These are phyloP conservation scores for Rutstroemia sydowiana DNA, from an alignment of 2,329 filamentous ascomycete species.

Conservation along the genomic window DNA sequence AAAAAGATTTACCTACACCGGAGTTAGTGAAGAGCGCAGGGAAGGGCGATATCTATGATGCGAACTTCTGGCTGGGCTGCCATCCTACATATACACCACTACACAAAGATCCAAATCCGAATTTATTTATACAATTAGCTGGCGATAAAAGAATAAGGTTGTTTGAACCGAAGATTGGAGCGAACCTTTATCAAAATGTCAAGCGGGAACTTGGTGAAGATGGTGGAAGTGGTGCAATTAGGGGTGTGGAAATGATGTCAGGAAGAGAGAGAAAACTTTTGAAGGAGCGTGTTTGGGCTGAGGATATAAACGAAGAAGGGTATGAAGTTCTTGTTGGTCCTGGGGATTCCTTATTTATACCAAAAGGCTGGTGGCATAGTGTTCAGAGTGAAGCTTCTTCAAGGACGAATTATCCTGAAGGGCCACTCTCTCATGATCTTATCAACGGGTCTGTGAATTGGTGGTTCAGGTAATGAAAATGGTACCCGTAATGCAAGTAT, in stretches of 20 bases:
- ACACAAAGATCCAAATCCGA: constrained; percentile 90
- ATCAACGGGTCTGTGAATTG: constrained; percentile 49
- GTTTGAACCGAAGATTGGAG: constrained; percentile 56
- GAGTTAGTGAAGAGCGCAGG: constrained; percentile 54
- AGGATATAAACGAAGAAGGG: constrained; percentile 11
- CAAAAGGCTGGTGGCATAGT: constrained; percentile 82
- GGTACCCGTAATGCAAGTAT: not conserved
- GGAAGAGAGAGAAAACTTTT: constrained; percentile 62
- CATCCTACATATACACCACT: constrained; percentile 84
- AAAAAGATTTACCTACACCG: constrained; percentile 61
- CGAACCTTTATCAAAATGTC: constrained; percentile 51
- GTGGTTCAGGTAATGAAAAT: constrained; percentile 30
- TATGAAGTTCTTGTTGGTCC: constrained; percentile 44
- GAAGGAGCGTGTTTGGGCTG: constrained; percentile 63
- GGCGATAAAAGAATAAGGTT: constrained; percentile 68
- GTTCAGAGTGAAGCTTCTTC: constrained; percentile 53
- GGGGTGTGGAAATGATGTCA: constrained; percentile 87
- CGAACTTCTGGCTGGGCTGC: constrained; percentile 81
- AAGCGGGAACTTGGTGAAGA: constrained; percentile 30
- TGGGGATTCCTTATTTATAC: constrained; percentile 72
- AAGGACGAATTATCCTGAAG: too few relatives aligned
- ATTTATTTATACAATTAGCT: constrained; percentile 78
- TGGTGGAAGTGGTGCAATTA: constrained; percentile 40
- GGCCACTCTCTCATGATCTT: too few relatives aligned
- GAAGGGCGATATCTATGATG: constrained; percentile 77